Conservation (phyloP, 1,139 yeast species). For the Kodamaea ohmeri region DNA sequence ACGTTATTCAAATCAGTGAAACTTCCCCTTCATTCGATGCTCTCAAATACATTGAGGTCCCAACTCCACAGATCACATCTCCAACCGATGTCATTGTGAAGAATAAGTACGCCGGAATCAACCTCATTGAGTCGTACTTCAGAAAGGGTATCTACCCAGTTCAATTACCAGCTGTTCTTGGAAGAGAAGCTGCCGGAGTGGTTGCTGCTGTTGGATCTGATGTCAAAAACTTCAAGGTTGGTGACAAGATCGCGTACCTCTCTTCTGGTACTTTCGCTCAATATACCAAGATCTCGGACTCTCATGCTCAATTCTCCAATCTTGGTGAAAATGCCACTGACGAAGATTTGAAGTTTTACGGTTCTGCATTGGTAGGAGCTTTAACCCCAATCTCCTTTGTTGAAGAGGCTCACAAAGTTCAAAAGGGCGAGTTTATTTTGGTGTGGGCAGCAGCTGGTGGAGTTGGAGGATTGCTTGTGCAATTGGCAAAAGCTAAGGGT, state of each 20-base stretch:
- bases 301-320: slow-evolving; percentile 36
- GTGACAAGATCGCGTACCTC: slow-evolving; percentile 69
- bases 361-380: slow-evolving; percentile 66
- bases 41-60: slow-evolving; percentile 46
- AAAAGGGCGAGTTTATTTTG: slow-evolving; percentile 65
- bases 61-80: slow-evolving; percentile 55
- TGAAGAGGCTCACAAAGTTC: slow-evolving; percentile 61
- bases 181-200: slow-evolving; percentile 82
- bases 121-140: slow-evolving; percentile 80
- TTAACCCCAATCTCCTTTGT: slow-evolving; percentile 74
- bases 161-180: slow-evolving; percentile 58
- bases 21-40: slow-evolving; percentile 45
- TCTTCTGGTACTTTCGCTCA: slow-evolving; percentile 62
- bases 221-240: slow-evolving; percentile 57
- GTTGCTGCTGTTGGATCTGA: slow-evolving; percentile 65
- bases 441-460: slow-evolving; percentile 97
- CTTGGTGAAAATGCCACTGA: slow-evolving; percentile 48
- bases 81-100: slow-evolving; percentile 62
- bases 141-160: slow-evolving; percentile 72
- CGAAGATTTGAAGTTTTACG: slow-evolving; percentile 51
- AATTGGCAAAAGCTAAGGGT: slow-evolving; percentile 58
- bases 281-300: slow-evolving; percentile 51
- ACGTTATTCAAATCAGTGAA: slow-evolving; percentile 54
- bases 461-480: slow-evolving; percentile 70
- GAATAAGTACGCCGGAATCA: slow-evolving; percentile 73